A percentile compares a stretch with the other conserved stretches of the same genome.
phyloP scores from a whole-genome alignment of 345 rosid species.

The Lepidium africanum region DNA sequence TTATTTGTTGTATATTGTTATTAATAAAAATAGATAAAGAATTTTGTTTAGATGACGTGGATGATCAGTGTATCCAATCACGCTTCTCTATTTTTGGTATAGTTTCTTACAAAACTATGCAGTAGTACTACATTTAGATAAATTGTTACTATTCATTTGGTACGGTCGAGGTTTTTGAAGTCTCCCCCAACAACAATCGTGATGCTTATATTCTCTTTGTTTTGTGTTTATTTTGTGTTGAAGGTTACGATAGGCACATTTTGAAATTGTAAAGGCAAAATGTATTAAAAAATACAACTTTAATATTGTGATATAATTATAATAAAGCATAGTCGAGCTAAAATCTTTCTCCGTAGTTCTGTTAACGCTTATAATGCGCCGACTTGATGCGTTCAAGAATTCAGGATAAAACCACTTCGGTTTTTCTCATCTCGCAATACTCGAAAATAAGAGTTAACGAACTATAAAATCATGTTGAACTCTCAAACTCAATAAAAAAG shows the following conservation, averaged over 20 bases:
- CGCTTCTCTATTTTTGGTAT: background rate
- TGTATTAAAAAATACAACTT: too few relatives aligned
- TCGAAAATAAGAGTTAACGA: background rate
- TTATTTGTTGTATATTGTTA: too few relatives aligned
- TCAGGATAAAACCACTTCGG: background rate
- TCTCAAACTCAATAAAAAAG: background rate
- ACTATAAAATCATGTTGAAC: background rate
- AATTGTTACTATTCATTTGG: background rate
- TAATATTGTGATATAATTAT: too few relatives aligned
- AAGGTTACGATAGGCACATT: too few relatives aligned
- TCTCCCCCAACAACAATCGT: slow-evolving; percentile 1
- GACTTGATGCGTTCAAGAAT: background rate
- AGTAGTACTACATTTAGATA: slow-evolving; percentile 15
- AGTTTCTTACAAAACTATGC: background rate
- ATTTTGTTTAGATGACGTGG: too few relatives aligned
- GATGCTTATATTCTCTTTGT: background rate
- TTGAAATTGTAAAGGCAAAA: too few relatives aligned
- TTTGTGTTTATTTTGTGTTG: background rate
- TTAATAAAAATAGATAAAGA: too few relatives aligned
- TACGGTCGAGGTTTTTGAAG: background rate
- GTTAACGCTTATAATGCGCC: background rate
- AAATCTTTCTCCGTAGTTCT: background rate
- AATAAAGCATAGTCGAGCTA: background rate
- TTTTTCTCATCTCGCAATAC: background rate
- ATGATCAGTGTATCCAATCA: background rate